These are phyloP conservation scores for Leccinum arenicola DNA, from an alignment of 768 basidiomycete species.

Conservation along the genomic window DNA sequence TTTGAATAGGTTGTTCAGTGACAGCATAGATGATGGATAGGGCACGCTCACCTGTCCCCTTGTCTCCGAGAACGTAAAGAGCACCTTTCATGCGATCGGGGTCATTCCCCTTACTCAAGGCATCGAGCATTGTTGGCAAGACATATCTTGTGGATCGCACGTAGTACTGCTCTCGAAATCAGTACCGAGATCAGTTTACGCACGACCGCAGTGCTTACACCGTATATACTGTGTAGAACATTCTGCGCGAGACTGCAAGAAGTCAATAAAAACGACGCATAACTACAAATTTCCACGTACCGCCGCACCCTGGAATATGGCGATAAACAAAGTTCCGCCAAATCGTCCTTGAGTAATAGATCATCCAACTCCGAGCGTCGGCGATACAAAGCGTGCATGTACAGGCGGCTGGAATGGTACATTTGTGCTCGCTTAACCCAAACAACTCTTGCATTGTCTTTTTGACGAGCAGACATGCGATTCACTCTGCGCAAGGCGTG, in stretches of 20 bases:
- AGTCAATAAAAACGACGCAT: conserved; percentile 1
- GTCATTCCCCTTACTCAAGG: conserved; percentile 71
- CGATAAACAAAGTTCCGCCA: conserved; percentile 74
- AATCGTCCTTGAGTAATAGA: conserved; percentile 53
- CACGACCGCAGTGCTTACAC: conserved; percentile 40
- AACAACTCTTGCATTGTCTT: conserved; percentile 70
- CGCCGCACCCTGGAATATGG: conserved; percentile 76
- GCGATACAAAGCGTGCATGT: conserved; percentile 75
- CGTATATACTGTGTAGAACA: conserved; percentile 60
- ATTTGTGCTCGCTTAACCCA: conserved; percentile 77
- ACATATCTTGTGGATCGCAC: conserved; percentile 67
- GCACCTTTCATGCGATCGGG: conserved; percentile 96
- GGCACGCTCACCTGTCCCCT: conserved; percentile 54
- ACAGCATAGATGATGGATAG: background rate
- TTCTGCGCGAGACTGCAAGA: conserved; percentile 60
- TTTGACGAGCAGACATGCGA: conserved; percentile 68
- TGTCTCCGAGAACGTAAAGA: conserved; percentile 74
- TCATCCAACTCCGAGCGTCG: conserved; percentile 75
- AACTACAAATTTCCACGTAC: conserved; percentile 38
- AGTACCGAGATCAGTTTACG: conserved; percentile 14
- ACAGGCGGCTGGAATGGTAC: conserved; percentile 72
- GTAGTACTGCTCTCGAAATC: conserved; percentile 48
- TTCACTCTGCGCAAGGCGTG: conserved; percentile 44
- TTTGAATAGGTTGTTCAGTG: conserved; percentile 9
- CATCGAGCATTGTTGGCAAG: conserved; percentile 58